Evolutionary conservation across 1,139 yeast genomes (phyloP).

Genomic region (Sugiyamaella novakii): DNA sequence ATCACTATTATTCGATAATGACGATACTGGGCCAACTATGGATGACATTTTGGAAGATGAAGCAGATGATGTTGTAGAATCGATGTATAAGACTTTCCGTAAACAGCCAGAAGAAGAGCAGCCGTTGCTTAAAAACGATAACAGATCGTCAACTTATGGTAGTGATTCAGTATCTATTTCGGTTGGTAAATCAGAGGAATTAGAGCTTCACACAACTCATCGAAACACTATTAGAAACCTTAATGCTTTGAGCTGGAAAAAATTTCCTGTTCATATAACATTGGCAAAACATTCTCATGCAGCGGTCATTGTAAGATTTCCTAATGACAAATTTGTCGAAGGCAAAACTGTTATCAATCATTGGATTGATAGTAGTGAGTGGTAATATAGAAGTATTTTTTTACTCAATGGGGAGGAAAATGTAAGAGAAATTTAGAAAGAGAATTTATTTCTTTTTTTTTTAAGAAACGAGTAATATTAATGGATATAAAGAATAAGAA

Average conservation of each 20-base stretch:
- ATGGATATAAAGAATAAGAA: not conserved
- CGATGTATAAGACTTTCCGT: conserved; percentile 37
- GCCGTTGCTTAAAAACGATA: not conserved
- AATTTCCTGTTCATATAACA: conserved; percentile 69
- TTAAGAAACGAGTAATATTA: not conserved
- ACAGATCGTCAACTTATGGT: conserved; percentile 7
- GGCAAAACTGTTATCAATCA: conserved; percentile 70
- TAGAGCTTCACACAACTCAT: conserved; percentile 42
- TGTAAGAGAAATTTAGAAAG: not conserved
- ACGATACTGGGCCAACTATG: conserved; percentile 24
- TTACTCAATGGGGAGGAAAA: no score
- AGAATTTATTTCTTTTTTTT: not conserved
- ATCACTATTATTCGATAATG: conserved; percentile 18
- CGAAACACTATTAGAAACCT: conserved; percentile 55
- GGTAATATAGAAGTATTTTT: conserved; percentile 1
- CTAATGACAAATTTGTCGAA: conserved; percentile 56
- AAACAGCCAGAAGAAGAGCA: conserved; percentile 18
- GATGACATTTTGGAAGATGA: conserved; percentile 48
- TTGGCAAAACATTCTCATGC: conserved; percentile 73
- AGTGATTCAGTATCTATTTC: conserved; percentile 15
- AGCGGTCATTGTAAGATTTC: conserved; percentile 71
- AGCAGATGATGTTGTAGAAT: conserved; percentile 55
- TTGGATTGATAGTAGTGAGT: conserved; percentile 49
- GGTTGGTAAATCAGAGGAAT: conserved; percentile 13
- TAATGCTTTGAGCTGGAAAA: conserved; percentile 65